Evolutionary conservation across 306 rosid genomes (phyloP).

Genomic region (Cajanus cajan): DNA sequence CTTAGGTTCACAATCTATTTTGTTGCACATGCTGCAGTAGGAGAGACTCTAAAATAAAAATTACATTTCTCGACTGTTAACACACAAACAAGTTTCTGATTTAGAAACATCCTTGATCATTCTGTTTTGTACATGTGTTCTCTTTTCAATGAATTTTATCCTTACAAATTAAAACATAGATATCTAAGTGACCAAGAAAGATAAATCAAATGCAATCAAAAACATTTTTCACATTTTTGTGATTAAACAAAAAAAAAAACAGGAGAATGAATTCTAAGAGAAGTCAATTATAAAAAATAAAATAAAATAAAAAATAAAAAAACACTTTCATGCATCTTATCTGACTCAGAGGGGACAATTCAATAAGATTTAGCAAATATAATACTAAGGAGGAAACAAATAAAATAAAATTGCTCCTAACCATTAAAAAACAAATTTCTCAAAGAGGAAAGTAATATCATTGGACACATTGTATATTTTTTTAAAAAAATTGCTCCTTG

Average conservation of each 20-base stretch:
- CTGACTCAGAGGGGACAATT: background rate
- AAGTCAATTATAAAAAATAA: too few relatives aligned
- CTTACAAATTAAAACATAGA: background rate
- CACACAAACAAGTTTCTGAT: background rate
- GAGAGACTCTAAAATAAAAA: background rate
- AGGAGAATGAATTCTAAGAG: background rate
- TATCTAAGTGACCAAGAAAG: background rate
- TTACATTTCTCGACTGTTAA: background rate
- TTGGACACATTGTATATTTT: background rate
- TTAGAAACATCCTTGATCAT: background rate
- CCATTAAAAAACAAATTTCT: too few relatives aligned
- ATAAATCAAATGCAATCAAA: background rate
- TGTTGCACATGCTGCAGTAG: background rate
- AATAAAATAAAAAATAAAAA: too few relatives aligned
- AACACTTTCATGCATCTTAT: background rate
- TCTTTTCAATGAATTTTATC: constrained; percentile 9
- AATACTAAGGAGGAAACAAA: too few relatives aligned
- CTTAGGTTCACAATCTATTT: background rate
- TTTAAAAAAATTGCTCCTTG: background rate
- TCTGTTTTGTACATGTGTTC: background rate
- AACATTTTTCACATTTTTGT: background rate
- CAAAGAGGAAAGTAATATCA: too few relatives aligned
- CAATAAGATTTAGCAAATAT: constrained; percentile 6
- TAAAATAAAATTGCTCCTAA: too few relatives aligned
- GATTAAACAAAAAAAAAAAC: background rate